Evolutionary conservation across 345 rosid species (phyloP).

Genomic region (Arabis alpina): DNA sequence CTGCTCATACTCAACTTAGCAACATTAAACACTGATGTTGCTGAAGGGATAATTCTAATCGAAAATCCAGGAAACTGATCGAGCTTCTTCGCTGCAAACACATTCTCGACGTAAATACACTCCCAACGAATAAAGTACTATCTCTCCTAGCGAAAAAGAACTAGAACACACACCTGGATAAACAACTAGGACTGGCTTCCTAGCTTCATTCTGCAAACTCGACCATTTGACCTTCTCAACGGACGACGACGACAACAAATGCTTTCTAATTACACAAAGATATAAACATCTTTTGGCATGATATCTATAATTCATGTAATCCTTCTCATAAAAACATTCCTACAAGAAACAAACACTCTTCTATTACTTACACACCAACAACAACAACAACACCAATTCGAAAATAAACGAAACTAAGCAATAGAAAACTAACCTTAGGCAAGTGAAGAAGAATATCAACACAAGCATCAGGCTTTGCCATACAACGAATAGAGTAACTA

Average conservation of each 20-base stretch:
- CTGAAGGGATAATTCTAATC: slow-evolving; percentile 77
- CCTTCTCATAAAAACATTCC: slow-evolving; percentile 92
- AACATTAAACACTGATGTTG: slow-evolving; percentile 61
- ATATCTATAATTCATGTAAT: slow-evolving; percentile 84
- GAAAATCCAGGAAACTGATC: slow-evolving; percentile 61
- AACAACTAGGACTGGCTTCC: slow-evolving; percentile 78
- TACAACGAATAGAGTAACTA: slow-evolving; percentile 63
- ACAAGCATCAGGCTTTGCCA: slow-evolving; percentile 66
- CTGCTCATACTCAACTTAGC: slow-evolving; percentile 71
- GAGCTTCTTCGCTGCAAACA: slow-evolving; percentile 52
- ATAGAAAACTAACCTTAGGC: slow-evolving; percentile 64
- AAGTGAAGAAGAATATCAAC: slow-evolving; percentile 72
- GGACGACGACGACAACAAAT: slow-evolving; percentile 52
- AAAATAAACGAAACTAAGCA: slow-evolving; percentile 6
- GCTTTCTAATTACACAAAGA: slow-evolving; percentile 74
- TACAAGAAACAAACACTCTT: slow-evolving; percentile 34
- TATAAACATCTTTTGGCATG: slow-evolving; percentile 87
- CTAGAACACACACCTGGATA: slow-evolving; percentile 63
- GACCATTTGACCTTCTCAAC: slow-evolving; percentile 83
- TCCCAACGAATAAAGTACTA: background rate
- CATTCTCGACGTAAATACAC: slow-evolving; percentile 18
- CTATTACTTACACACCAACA: slow-evolving; percentile 9
- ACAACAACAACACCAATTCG: background rate
- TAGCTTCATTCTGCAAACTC: slow-evolving; percentile 75
- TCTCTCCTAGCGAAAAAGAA: background rate